Evolutionary conservation across 352 stramenopile species (phyloP).

Genomic region (Phytopythium litorale): DNA sequence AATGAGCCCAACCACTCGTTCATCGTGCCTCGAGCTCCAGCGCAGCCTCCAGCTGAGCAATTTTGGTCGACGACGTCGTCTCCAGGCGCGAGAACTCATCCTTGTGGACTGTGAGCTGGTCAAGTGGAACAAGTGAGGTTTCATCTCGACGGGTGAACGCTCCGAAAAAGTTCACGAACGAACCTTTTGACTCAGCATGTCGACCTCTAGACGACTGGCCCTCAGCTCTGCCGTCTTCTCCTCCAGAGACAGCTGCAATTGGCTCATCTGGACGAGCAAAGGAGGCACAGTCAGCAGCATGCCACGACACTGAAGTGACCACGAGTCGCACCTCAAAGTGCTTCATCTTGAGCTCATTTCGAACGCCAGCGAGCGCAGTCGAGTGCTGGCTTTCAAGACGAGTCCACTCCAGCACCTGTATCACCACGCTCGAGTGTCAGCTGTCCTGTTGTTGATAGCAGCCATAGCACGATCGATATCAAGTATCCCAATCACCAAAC

Average conservation of each 20-base stretch:
- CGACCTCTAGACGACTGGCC: slow-evolving; percentile 34
- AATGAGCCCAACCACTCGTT: background rate
- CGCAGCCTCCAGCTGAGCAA: slow-evolving; percentile 47
- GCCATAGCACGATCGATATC: background rate
- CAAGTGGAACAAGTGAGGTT: no score
- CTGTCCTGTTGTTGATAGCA: no score
- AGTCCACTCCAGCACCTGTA: slow-evolving; percentile 47
- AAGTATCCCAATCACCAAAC: slow-evolving; percentile 8
- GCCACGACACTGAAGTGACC: background rate
- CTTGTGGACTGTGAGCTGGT: slow-evolving; percentile 57
- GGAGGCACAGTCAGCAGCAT: no score
- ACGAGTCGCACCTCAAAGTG: slow-evolving; percentile 54
- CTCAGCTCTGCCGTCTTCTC: slow-evolving; percentile 39
- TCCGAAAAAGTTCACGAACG: no score
- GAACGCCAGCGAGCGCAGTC: slow-evolving; percentile 35
- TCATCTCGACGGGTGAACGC: no score
- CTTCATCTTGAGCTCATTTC: slow-evolving; percentile 77
- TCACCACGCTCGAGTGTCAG: background rate
- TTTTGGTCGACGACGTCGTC: slow-evolving; percentile 52
- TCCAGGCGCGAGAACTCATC: slow-evolving; percentile 72
- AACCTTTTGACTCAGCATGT: slow-evolving; percentile 77
- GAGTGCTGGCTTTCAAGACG: slow-evolving; percentile 50
- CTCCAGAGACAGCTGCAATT: slow-evolving; percentile 57
- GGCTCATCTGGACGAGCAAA: slow-evolving; percentile 34
- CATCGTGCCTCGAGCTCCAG: slow-evolving; percentile 41